Evolutionary conservation across 495 filamentous ascomycete genomes (phyloP), one percentile per base, ranked within the genome.

Genomic region (Pyrenula aspistea): DNA sequence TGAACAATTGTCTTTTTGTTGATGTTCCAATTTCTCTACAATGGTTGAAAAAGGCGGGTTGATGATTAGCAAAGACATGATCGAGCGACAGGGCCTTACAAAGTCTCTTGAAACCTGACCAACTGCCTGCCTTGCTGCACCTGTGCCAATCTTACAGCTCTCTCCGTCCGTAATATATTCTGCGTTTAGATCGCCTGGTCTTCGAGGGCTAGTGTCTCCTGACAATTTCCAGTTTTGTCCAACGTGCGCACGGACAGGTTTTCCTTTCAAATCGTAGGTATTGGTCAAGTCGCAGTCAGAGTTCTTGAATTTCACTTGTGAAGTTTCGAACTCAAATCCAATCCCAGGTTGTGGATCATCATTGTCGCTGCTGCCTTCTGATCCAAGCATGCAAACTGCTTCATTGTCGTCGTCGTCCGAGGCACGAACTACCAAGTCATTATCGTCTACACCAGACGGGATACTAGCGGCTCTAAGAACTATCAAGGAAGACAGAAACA

Each of bases 81-180:
- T 51, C 21, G 25, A 23, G 24, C 54, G 55, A 57, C 51, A 54
- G 25, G 11, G 11, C 19, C 54, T 62, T 62, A 62, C 62, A 24
- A 62, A n/a, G 48, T 64, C 62, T 47, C 24, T 24, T n/a, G 61
- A 24, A 19, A 57, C 47, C 23, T 54, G 57, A 19, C 31, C 19
- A n/a, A 53, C 62, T 11, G 62, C 60, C 25, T 0, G 31, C 51
- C 42, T 24, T 10, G 47, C 61, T 10, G 49, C 49, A n/a, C 58
- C 60, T 22, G 12, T 55, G 1, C 61, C 60, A 54, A 62, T 15
- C 24, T 62, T 62, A 49, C 62, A 57, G 8, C 24, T 47, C 22
- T 50, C 48, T 1, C 60, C 62, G 31, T 64, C 51, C 23, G 62
- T 47, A 47, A 60, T 62, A 31, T 64, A 64, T 50, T 62, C 61